Evolutionary conservation across 2,329 filamentous ascomycete genomes (phyloP).

Genomic region (Tolypocladium tropicale): DNA sequence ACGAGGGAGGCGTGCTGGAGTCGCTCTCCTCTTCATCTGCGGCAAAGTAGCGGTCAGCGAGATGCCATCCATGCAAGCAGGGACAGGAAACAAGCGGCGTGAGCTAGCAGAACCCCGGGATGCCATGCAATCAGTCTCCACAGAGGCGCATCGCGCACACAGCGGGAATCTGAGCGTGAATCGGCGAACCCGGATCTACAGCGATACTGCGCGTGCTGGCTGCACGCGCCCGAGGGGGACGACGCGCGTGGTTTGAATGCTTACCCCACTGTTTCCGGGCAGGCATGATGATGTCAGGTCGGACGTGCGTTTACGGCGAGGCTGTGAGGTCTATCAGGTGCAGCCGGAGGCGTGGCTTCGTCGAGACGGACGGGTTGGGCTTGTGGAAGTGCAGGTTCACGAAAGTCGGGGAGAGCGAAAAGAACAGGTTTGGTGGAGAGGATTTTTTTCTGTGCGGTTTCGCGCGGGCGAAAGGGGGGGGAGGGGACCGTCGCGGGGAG

Average conservation of each 20-base stretch:
- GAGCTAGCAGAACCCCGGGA: not conserved
- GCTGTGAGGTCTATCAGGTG: not conserved
- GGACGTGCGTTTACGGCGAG: not conserved
- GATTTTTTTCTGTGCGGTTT: conserved; percentile 1
- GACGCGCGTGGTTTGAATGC: conserved; percentile 3
- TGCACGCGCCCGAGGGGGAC: not conserved
- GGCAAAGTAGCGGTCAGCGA: conserved; percentile 10
- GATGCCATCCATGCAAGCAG: conserved; percentile 3
- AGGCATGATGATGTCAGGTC: conserved; percentile 32
- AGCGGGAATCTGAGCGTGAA: not conserved
- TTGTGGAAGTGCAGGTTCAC: not conserved
- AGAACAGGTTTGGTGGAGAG: not conserved
- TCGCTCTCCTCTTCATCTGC: conserved; percentile 31
- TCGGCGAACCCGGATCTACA: conserved; percentile 1
- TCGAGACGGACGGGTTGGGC: not conserved
- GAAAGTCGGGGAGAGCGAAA: not conserved
- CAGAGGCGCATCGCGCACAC: not conserved
- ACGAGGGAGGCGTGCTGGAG: conserved; percentile 22
- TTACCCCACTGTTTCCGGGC: conserved; percentile 33
- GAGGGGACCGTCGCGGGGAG: not conserved
- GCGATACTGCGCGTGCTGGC: not conserved
- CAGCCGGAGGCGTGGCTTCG: not conserved
- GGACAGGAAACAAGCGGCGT: not conserved
- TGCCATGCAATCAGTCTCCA: conserved; percentile 1
- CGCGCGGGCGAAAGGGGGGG: not conserved